phyloP scores from a whole-genome alignment of 768 basidiomycete genomes.

The Phanerochaete sordida region DNA sequence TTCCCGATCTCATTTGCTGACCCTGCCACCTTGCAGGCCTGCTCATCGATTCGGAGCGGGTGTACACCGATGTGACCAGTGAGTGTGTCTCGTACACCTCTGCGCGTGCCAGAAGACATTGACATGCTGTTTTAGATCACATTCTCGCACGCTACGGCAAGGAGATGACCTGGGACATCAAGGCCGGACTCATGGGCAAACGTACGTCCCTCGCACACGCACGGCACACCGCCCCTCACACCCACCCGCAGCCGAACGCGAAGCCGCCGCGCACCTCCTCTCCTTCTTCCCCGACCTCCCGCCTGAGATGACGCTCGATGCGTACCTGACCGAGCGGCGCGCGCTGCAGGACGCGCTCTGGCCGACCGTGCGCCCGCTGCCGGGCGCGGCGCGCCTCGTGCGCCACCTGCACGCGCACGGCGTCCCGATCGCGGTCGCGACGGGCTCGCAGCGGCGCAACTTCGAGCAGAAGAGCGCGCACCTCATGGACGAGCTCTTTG shows the following conservation, averaged over 20 bases:
- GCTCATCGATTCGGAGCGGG: conserved; percentile 71
- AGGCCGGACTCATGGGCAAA: conserved; percentile 87
- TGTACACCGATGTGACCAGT: conserved; percentile 83
- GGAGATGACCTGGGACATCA: conserved; percentile 85
- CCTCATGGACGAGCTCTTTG: conserved; percentile 62
- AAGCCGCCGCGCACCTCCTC: conserved; percentile 63
- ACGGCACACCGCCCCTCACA: background rate
- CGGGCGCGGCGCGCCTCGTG: conserved; percentile 69
- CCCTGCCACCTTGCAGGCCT: conserved; percentile 41
- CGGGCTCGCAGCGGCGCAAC: conserved; percentile 65
- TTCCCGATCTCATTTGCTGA: background rate
- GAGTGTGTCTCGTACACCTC: conserved; percentile 21
- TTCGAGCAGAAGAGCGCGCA: conserved; percentile 66
- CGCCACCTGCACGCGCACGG: conserved; percentile 61
- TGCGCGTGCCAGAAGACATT: background rate
- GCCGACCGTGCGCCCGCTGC: conserved; percentile 70
- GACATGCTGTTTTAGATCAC: conserved; percentile 44
- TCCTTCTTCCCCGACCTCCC: conserved; percentile 75
- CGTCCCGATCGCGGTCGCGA: conserved; percentile 80
- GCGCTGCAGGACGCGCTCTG: conserved; percentile 59
- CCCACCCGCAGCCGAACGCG: conserved; percentile 51
- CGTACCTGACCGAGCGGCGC: conserved; percentile 56
- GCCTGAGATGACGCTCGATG: conserved; percentile 46
- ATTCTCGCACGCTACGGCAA: conserved; percentile 71
- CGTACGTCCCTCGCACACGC: conserved; percentile 38